Evolutionary conservation across 139 green algal species (phyloP).

Genomic region (Tetradesmus lagerheimii): DNA sequence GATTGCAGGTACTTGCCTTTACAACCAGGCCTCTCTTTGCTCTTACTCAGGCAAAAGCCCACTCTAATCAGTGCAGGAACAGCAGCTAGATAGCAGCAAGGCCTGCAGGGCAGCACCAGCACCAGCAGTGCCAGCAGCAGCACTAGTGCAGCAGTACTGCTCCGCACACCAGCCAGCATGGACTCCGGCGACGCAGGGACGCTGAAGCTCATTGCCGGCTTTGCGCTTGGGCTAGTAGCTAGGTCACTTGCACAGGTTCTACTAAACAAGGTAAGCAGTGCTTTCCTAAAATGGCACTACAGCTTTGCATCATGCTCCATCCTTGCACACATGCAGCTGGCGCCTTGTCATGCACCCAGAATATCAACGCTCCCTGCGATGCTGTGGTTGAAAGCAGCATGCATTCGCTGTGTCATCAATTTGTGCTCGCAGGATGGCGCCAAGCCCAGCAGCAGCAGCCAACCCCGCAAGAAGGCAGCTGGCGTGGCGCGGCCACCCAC

Average conservation of each 20-base stretch:
- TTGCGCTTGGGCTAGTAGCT: constrained; percentile 39
- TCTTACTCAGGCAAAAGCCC: no score
- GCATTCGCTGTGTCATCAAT: no score
- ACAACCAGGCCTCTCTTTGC: no score
- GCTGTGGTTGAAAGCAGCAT: no score
- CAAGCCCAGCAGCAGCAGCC: not conserved
- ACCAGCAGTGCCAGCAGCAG: constrained; percentile 26
- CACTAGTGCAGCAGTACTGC: not conserved
- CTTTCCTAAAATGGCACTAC: no score
- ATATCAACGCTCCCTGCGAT: no score
- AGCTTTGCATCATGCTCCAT: no score
- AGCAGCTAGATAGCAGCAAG: no score
- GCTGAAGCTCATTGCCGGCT: constrained; percentile 52
- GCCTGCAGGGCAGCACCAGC: not conserved
- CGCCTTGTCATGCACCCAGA: no score
- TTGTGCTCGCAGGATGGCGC: not conserved
- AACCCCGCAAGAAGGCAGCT: not conserved
- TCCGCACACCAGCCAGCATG: not conserved
- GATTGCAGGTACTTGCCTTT: not conserved
- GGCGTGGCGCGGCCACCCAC: not conserved
- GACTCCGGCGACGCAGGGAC: not conserved
- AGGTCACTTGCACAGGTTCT: constrained; percentile 14
- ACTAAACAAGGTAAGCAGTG: not conserved
- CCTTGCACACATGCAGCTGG: not conserved
- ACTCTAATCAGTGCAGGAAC: no score